Evolutionary conservation across 2,329 filamentous ascomycete species (phyloP), one percentile per base, ranked within the genome.

Genomic region (Whalleya microplaca): DNA sequence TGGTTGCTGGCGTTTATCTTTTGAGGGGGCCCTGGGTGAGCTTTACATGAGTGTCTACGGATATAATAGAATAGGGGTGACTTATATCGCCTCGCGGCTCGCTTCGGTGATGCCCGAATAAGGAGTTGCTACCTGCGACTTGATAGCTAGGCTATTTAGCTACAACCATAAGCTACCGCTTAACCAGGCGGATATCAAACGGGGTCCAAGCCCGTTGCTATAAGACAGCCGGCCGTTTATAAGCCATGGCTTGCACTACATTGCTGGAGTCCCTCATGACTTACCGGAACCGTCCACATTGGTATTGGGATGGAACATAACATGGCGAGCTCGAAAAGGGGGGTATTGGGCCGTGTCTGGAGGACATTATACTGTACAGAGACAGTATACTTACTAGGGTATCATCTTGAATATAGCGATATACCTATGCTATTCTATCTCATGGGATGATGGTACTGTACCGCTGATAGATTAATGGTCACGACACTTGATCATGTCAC

Each of bases 1-100:
- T 75, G 73, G 73, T 46, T 68, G 27, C 50, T 65, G 18, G 58
- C 61, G 42, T 68, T 65, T 51, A 56, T 69, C 16, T 62, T 64
- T 12, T 37, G 14, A 16, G 5, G 3, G 10, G 32, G 3, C 14
- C 32, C 7, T 12, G 32, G 3, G 5, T 37, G 7, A 16, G 32
- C 14, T 37, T 59, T 41, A 21, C 27, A 53, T 21, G 29, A 37
- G 32, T 37, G 32, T 37, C 32, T 7, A 37, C 32, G 32, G 32
- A 12, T 12, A 29, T 12, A n/a, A 5, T 12, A 29, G 5, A 29
- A 29, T 5, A 12, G 27, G 6, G 27, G 27, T 29, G 12, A 29
- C 5, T 12, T 29, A 29, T 12, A 12, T 12, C 27, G 27, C n/a
- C n/a, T n/a, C n/a, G n/a, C n/a, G n/a, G n/a, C n/a, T n/a, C n/a